A percentile compares a stretch with the other conserved stretches of the same genome.
Conservation (phyloP, 176 grass and related monocot genomes). For the Phoenix dactylifera region DNA sequence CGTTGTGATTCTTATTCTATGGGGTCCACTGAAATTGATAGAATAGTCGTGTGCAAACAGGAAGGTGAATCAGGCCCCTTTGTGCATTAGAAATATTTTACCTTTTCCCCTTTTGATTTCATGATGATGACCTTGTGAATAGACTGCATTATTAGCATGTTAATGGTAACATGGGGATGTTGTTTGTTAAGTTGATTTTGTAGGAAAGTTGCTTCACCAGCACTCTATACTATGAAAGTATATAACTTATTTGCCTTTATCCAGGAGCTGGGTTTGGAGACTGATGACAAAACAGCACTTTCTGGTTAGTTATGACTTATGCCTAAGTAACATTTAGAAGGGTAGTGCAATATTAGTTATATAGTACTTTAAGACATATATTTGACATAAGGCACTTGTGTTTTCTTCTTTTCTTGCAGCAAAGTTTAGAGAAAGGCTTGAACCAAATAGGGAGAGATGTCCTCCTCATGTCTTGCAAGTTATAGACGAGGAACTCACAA, state of each 20-base stretch:
- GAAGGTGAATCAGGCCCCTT: too few species aligned
- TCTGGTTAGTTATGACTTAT: constrained; percentile 57
- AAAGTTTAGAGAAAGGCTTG: constrained; percentile 93
- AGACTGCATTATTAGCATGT: not conserved
- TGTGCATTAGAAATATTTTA: too few species aligned
- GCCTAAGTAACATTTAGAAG: not conserved
- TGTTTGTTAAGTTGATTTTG: constrained; percentile 7
- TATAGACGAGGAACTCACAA: constrained; percentile 95
- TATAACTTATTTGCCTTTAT: constrained; percentile 5
- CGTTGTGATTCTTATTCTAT: not conserved
- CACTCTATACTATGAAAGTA: not conserved
- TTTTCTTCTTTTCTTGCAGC: constrained; percentile 30
- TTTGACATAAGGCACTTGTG: not conserved
- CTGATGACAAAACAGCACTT: constrained; percentile 97
- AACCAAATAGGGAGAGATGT: constrained; percentile 89
- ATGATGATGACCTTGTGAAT: too few species aligned
- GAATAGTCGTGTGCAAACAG: too few species aligned
- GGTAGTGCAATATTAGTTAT: too few species aligned
- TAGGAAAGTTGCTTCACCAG: not conserved
- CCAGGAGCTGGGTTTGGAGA: constrained; percentile 94
- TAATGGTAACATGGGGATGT: not conserved
- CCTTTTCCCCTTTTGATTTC: too few species aligned
- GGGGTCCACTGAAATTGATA: too few species aligned
- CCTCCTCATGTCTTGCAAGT: constrained; percentile 95
- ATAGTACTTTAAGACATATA: too few species aligned